These are phyloP conservation scores for Mycena crocata DNA, from an alignment of 768 basidiomycete species.

Conservation along the genomic window DNA sequence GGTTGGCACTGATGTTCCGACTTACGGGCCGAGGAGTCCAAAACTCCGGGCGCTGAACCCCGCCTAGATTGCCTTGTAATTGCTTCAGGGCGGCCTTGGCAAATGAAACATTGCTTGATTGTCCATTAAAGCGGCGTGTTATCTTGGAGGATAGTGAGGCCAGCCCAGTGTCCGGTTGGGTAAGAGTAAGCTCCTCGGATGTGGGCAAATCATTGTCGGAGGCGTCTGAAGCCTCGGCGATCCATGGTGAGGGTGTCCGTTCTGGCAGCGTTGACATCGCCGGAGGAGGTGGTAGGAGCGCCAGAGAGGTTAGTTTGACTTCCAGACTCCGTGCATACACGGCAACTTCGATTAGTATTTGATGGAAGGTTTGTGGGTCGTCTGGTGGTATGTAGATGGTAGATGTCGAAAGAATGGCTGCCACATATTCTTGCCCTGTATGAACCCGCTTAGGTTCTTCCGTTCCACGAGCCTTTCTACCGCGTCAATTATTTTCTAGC, in stretches of 20 bases:
- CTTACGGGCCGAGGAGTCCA: constrained; percentile 24
- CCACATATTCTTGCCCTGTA: constrained; percentile 10
- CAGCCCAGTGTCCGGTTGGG: background rate
- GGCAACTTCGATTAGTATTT: constrained; percentile 12
- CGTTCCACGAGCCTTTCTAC: too few relatives aligned
- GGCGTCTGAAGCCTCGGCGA: background rate
- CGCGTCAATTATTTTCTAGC: too few relatives aligned
- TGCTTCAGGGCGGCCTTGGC: constrained; percentile 7
- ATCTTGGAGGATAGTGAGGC: background rate
- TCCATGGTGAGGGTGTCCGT: background rate
- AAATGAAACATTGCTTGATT: constrained; percentile 16
- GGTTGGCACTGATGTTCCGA: background rate
- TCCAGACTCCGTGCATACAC: constrained; percentile 19
- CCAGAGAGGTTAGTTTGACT: background rate
- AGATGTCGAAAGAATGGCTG: constrained; percentile 9
- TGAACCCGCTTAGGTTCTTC: too few relatives aligned
- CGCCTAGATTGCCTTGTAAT: background rate
- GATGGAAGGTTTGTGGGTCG: background rate
- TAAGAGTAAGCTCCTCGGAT: background rate
- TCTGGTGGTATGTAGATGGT: constrained; percentile 8
- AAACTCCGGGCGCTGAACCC: constrained; percentile 28
- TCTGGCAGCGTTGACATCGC: too few relatives aligned
- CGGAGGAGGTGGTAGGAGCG: background rate
- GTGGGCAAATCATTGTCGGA: background rate
- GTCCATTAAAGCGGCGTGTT: background rate